phyloP scores from a whole-genome alignment of 2,329 filamentous ascomycete genomes.

The Aspergillus flavus region DNA sequence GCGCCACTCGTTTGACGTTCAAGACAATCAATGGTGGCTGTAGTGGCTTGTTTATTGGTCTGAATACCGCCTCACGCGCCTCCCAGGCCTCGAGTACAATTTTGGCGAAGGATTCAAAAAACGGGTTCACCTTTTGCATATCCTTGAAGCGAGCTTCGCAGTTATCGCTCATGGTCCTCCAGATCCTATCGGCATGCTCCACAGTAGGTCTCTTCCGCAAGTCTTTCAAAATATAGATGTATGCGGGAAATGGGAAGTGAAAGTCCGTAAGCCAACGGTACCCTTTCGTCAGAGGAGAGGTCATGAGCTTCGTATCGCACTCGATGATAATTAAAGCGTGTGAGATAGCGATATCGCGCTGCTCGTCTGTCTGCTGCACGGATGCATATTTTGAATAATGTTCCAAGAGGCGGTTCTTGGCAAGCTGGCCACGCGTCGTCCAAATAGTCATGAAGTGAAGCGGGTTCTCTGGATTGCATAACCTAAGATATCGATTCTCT shows the following conservation, averaged over 20 bases:
- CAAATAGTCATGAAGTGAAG: slow-evolving; percentile 54
- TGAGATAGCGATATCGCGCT: slow-evolving; percentile 33
- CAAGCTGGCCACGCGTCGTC: slow-evolving; percentile 48
- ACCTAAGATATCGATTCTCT: slow-evolving; percentile 51
- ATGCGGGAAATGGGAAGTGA: slow-evolving; percentile 55
- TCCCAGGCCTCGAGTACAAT: slow-evolving; percentile 48
- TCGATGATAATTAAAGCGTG: slow-evolving; percentile 46
- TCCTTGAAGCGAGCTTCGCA: slow-evolving; percentile 39
- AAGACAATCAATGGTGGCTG: slow-evolving; percentile 33
- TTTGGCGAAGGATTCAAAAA: slow-evolving; percentile 38
- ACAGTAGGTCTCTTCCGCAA: slow-evolving; percentile 40
- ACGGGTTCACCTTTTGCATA: slow-evolving; percentile 15
- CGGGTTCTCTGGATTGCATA: slow-evolving; percentile 44
- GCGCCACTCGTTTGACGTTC: slow-evolving; percentile 22
- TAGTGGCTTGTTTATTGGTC: slow-evolving; percentile 16
- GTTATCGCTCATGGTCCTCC: slow-evolving; percentile 52
- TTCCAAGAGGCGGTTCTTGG: slow-evolving; percentile 55
- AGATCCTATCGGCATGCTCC: slow-evolving; percentile 39
- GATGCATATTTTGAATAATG: slow-evolving; percentile 41
- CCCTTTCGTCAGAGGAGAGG: slow-evolving; percentile 43
- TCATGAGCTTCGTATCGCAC: slow-evolving; percentile 50
- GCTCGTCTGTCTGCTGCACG: slow-evolving; percentile 27
- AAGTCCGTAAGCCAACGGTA: slow-evolving; percentile 48
- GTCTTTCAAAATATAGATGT: slow-evolving; percentile 50
- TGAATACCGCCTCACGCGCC: slow-evolving; percentile 26